Base-by-base conservation (phyloP, 148 eudicot species). In the Silene conica region DNA sequence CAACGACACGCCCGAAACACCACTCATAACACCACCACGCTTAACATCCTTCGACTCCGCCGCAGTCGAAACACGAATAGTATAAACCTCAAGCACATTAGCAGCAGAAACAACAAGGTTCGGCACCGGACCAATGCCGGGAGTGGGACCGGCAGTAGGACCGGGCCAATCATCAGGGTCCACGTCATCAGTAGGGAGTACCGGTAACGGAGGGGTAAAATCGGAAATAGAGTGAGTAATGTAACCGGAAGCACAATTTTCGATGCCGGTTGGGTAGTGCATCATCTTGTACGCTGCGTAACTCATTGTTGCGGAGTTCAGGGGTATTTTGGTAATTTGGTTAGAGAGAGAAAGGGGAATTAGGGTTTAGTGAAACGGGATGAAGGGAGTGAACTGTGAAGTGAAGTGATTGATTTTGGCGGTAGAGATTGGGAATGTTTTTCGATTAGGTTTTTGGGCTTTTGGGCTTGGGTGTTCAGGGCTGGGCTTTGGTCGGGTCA, bases 271-370 rank as follows among this genome's bases (percentile, higher is more conserved):
- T 3, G 97, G 86, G 70, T 81, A 83, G 79, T 94, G 98, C 96
- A 92, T 92, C 86, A 88, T 83, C 85, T 87, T 91, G 89, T 79
- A 94, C 41, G 96, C 96, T 16, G 96, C 98, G 93, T 73, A 94
- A 71, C 98, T 94, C 98, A 94, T 94, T 13, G 34, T 67, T 7
- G 28, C 15, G 8, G 43, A 38, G 6, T 38, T 38, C 43, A 38
- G 43, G 43, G 43, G 43, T 38, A 38, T 0, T 38, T 38, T 38
- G 0, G 43, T 8, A 6, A 38, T 4, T 38, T 38, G 8, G 43
- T 38, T 38, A 6, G 43, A 38, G 34, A 31, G 34, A 31, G 34
- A 31, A 31, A 31, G 3, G 3, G 43, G 43, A 66, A 45, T 43
- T 45, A 46, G 72, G 72, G 76, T 57, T 64, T 65, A 34, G 43